A percentile compares a stretch with the other conserved stretches of the same genome.
phyloP scores from a whole-genome alignment of 2,329 filamentous ascomycete species.

The Pestalotiopsis sp. region DNA sequence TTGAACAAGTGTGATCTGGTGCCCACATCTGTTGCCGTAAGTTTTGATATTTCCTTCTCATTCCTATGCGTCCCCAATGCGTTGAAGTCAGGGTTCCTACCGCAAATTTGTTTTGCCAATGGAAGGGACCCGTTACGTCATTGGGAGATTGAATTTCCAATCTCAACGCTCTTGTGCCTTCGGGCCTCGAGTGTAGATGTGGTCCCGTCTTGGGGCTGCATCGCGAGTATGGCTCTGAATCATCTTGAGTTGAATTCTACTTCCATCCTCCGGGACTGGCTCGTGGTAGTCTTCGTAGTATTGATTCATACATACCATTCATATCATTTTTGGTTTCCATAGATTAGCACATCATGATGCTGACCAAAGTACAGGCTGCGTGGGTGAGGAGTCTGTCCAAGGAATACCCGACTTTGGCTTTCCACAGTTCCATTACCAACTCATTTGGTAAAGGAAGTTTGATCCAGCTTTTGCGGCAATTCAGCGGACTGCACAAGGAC shows the following conservation, averaged over 20 bases:
- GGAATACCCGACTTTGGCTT: conserved; percentile 90
- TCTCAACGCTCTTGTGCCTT: conserved; percentile 66
- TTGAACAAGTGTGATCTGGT: conserved; percentile 93
- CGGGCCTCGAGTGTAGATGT: conserved; percentile 65
- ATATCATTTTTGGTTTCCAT: conserved; percentile 22
- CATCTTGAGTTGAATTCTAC: conserved; percentile 96
- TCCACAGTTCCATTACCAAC: conserved; percentile 93
- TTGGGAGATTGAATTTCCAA: conserved; percentile 84
- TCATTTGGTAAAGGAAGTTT: conserved; percentile 95
- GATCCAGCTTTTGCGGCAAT: conserved; percentile 89
- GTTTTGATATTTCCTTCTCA: conserved; percentile 42
- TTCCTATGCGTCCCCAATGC: conserved; percentile 57
- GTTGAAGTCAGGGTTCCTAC: conserved; percentile 74
- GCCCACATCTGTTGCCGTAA: conserved; percentile 91
- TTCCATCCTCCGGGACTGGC: conserved; percentile 59
- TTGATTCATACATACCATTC: conserved; percentile 82
- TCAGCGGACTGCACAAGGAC: conserved; percentile 83
- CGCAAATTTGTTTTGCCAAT: conserved; percentile 60
- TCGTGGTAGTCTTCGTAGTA: conserved; percentile 95
- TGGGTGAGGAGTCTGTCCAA: conserved; percentile 90
- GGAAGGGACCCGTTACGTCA: conserved; percentile 97
- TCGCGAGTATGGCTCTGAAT: conserved; percentile 79
- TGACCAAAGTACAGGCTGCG: conserved; percentile 64
- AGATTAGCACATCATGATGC: conserved; percentile 16
- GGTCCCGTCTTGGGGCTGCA: conserved; percentile 85